Percentiles rank a stretch among this genome's conserved stretches.
phyloP scores from a whole-genome alignment of 768 basidiomycete species.

The Serendipita vermifera region DNA sequence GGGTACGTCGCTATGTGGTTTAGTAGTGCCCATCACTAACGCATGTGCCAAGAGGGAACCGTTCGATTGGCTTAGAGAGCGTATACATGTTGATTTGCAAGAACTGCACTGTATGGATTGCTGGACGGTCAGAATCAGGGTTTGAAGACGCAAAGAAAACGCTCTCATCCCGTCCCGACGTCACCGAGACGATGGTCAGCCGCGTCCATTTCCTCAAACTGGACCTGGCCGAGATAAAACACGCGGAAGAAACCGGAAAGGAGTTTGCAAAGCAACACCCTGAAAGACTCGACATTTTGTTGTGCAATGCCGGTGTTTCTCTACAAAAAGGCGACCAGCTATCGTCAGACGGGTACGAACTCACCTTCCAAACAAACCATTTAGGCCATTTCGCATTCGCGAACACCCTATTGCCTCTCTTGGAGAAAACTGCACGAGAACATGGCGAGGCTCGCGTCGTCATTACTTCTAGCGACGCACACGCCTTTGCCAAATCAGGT shows the following conservation, averaged over 20 bases:
- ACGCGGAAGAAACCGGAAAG: not conserved
- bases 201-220: constrained; percentile 3
- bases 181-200: not conserved
- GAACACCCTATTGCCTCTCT: constrained; percentile 15
- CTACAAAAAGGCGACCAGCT: constrained; percentile 10
- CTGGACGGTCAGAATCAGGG: not conserved
- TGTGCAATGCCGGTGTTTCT: constrained; percentile 6
- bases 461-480: constrained; percentile 1
- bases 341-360: not conserved
- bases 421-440: constrained; percentile 15
- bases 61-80: not conserved
- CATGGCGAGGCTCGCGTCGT: constrained; percentile 1
- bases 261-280: not conserved
- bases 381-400: constrained; percentile 18
- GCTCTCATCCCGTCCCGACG: not conserved
- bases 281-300: not conserved
- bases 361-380: constrained; percentile 17
- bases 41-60: not conserved
- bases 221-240: constrained; percentile 3
- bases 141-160: not conserved
- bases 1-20: not conserved
- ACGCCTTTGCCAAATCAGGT: constrained; percentile 1
- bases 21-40: not conserved
- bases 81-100: not conserved
- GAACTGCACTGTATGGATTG: constrained; percentile 5